Evolutionary conservation across 139 green algal species (phyloP), one percentile per base, ranked within the genome.

Genomic region (Chlorella sp.): DNA sequence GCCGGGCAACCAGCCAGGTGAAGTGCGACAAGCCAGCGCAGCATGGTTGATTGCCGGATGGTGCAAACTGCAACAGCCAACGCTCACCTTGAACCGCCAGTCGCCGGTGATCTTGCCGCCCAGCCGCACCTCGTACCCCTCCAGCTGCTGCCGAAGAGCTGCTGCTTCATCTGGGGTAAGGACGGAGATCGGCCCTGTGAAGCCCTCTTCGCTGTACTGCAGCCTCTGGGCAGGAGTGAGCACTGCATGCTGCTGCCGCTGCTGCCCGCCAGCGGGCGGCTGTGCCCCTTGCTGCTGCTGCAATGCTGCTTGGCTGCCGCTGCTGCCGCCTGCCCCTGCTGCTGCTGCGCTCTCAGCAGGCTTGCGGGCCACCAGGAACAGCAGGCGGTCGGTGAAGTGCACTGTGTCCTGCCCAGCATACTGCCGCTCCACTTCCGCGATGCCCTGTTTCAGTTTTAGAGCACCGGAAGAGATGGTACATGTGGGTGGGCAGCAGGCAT

Each of bases 321-420:
- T 44, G 30, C 39, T 47, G 47, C 30, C 15, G 26, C 34, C 71
- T 55, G 38, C 71, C 25, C 30, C 47, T n/a, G 4, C 73, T n/a
- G 36, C 23, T 0, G 63, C 28, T 38, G 26, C 78, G 0, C 75
- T 34, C 5, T 25, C 18, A 28, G 38, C 38, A 36, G 30, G 47
- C 65, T 85, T 85, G 12, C 80, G 80, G 0, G 51, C 80, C 25
- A 85, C 80, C 9, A 85, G 51, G 67, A 85, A 85, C 13, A 85
- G 68, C 25, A 85, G 67, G n/a, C 80, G 65, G 80, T 85, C 80
- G 1, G 38, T 72, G 67, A 85, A 85, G 1, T 78, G 65, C 67
- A 85, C 67, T 0, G 23, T 79, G 51, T 85, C 70, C 70, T 81
- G 70, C 38, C 81, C 81, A 11, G 69, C 70, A 26, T 86, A 44